These are phyloP conservation scores for Phytophthora crassamura DNA, from an alignment of 352 stramenopile species.

Conservation along the genomic window DNA sequence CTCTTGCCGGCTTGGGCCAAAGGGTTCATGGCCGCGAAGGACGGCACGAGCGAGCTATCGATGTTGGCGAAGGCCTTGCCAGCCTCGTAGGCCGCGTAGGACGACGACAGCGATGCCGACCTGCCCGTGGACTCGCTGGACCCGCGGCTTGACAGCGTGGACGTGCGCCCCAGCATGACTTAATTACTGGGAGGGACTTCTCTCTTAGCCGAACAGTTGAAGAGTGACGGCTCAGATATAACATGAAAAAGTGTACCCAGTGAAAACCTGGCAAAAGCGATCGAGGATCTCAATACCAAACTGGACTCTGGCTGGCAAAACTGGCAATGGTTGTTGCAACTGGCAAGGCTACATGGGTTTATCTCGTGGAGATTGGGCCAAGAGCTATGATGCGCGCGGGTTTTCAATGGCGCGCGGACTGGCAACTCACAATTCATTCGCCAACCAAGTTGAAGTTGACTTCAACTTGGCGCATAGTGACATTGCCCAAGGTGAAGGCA, in stretches of 20 bases:
- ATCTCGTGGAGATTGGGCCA: too few species aligned
- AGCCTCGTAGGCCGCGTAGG: slow-evolving; percentile 35
- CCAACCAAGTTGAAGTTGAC: slow-evolving; percentile 21
- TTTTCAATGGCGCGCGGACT: too few species aligned
- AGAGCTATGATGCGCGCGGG: slow-evolving; percentile 1
- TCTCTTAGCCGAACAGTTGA: slow-evolving; percentile 4
- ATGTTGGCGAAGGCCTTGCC: slow-evolving; percentile 35
- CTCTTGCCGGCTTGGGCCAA: slow-evolving; percentile 46
- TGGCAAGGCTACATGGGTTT: too few species aligned
- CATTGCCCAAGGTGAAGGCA: too few species aligned
- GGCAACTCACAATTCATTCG: not conserved
- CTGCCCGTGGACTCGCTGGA: slow-evolving; percentile 14
- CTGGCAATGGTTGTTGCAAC: too few species aligned
- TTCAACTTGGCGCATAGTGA: too few species aligned
- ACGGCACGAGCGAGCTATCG: slow-evolving; percentile 50
- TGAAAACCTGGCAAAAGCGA: slow-evolving; percentile 11
- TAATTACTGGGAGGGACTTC: not conserved
- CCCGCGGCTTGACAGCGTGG: slow-evolving; percentile 18
- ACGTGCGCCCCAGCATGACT: slow-evolving; percentile 16
- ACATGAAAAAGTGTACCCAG: slow-evolving; percentile 18
- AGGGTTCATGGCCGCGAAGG: slow-evolving; percentile 74
- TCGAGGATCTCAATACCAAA: not conserved
- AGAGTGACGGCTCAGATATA: slow-evolving; percentile 9
- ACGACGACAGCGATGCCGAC: slow-evolving; percentile 23
- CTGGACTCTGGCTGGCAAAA: not conserved